A percentile compares a stretch with the other conserved stretches of the same genome.
Evolutionary conservation across 331 rosid genomes (phyloP).

Genomic region (Malus hybrid): DNA sequence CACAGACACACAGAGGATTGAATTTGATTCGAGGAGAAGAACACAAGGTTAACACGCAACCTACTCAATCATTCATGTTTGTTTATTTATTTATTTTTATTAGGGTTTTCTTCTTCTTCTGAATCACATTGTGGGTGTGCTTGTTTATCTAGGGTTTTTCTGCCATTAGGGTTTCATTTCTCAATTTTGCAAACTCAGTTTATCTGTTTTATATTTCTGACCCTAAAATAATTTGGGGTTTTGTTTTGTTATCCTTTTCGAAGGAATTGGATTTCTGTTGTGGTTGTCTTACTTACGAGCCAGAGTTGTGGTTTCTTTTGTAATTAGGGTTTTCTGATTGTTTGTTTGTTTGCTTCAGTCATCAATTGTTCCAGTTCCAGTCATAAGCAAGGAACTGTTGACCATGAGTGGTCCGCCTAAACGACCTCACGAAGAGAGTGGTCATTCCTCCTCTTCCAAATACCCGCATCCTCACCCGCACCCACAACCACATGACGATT

Average conservation of each 20-base stretch:
- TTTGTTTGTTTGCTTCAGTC: too few species aligned
- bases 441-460: constrained; percentile 63
- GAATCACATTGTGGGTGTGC: not conserved
- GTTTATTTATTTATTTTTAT: too few species aligned
- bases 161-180: not conserved
- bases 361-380: too few species aligned
- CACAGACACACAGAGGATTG: not conserved
- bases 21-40: not conserved
- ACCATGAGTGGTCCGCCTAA: constrained; percentile 72
- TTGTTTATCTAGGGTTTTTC: not conserved
- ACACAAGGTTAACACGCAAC: not conserved
- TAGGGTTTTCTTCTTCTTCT: not conserved
- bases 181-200: not conserved
- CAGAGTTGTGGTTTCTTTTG: not conserved
- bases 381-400: not conserved
- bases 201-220: not conserved
- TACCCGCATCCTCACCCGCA: constrained; percentile 10
- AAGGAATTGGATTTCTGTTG: not conserved
- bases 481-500: constrained; percentile 50
- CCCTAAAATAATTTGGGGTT: not conserved
- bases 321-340: not conserved
- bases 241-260: not conserved
- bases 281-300: not conserved
- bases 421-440: constrained; percentile 70
- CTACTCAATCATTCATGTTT: not conserved